These are phyloP conservation scores for Apiotrichum mycotoxinovorans DNA, from an alignment of 1,284 basidiomycete species.

Conservation along the genomic window DNA sequence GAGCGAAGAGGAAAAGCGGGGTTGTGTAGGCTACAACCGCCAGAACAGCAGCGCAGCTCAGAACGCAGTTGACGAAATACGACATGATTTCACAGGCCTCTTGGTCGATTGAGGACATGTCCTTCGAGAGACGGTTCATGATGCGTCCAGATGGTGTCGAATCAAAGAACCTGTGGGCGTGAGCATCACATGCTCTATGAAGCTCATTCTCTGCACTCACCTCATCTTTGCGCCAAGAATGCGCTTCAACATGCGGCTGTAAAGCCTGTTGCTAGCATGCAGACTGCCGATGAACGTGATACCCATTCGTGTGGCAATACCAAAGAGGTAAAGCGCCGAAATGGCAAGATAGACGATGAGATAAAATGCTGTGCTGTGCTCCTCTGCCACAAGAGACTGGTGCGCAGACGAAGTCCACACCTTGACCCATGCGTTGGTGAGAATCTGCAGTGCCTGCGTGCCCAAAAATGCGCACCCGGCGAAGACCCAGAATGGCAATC, in stretches of 20 bases:
- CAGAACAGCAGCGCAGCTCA: slow-evolving; percentile 41
- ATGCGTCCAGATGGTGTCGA: slow-evolving; percentile 53
- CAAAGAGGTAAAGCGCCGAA: slow-evolving; percentile 37
- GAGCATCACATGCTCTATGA: background rate
- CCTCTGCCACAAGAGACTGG: background rate
- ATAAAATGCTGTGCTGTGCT: slow-evolving; percentile 36
- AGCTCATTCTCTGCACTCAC: too few species aligned
- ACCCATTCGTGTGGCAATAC: slow-evolving; percentile 39
- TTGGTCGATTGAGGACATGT: slow-evolving; percentile 54
- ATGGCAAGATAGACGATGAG: slow-evolving; percentile 41
- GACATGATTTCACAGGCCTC: slow-evolving; percentile 47
- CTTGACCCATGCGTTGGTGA: slow-evolving; percentile 47
- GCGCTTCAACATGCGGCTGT: slow-evolving; percentile 37
- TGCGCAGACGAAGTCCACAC: slow-evolving; percentile 40
- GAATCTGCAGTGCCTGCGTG: slow-evolving; percentile 44
- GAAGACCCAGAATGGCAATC: slow-evolving; percentile 38
- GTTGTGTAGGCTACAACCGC: slow-evolving; percentile 45
- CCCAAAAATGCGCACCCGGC: slow-evolving; percentile 37
- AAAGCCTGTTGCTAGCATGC: slow-evolving; percentile 38
- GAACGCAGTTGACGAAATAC: slow-evolving; percentile 42
- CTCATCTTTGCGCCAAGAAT: slow-evolving; percentile 49
- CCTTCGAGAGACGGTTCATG: slow-evolving; percentile 54
- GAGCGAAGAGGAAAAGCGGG: slow-evolving; percentile 48
- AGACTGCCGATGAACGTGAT: slow-evolving; percentile 42
- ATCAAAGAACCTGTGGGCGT: slow-evolving; percentile 42